Conservation (phyloP, 768 basidiomycete species). For the Strobilomyces echinocephalus region DNA sequence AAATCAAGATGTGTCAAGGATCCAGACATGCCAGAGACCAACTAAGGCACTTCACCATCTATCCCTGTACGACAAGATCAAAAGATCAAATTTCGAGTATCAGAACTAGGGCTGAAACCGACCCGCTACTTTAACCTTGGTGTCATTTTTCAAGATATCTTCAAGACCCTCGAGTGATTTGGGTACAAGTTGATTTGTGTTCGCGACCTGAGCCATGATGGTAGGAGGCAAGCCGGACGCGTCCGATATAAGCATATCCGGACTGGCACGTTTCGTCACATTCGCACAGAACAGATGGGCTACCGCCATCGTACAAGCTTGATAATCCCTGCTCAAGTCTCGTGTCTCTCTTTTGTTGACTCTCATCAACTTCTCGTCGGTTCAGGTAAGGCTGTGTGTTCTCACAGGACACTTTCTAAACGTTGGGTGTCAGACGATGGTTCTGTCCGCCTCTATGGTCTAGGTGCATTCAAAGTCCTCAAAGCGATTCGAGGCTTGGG, state of each 20-base stretch:
- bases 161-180: constrained; percentile 55
- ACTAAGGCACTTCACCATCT: constrained; percentile 50
- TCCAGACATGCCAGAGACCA: neutral
- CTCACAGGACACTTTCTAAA: neutral
- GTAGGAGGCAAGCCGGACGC: neutral
- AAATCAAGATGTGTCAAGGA: constrained; percentile 6
- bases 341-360: constrained; percentile 49
- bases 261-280: neutral
- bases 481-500: constrained; percentile 58
- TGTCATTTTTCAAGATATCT: constrained; percentile 51
- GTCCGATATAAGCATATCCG: too few relatives aligned
- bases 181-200: constrained; percentile 35
- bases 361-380: constrained; percentile 52
- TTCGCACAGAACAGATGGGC: constrained; percentile 3
- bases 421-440: constrained; percentile 53
- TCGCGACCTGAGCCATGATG: constrained; percentile 9
- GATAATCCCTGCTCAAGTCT: constrained; percentile 46
- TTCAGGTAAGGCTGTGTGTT: constrained; percentile 44
- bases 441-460: constrained; percentile 58
- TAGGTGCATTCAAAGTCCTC: constrained; percentile 53
- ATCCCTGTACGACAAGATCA: constrained; percentile 38
- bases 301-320: constrained; percentile 26
- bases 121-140: constrained; percentile 94
- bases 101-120: constrained; percentile 21
- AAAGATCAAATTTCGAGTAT: neutral